Percentiles rank a stretch among this genome's conserved stretches.
Conservation (phyloP, 495 filamentous ascomycete species). For the Tuber indicum region DNA sequence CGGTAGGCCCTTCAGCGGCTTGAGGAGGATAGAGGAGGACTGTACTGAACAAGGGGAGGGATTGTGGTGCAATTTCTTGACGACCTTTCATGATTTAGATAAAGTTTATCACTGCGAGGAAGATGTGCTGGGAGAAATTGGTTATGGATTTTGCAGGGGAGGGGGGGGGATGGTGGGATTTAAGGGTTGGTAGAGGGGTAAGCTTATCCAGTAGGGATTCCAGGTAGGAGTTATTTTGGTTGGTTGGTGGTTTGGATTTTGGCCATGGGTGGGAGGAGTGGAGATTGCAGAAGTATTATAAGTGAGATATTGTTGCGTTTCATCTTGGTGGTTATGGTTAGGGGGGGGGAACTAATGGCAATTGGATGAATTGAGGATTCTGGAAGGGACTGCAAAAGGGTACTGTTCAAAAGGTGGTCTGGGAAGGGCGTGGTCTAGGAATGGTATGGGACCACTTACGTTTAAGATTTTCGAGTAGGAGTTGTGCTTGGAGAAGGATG, state of each 20-base stretch:
- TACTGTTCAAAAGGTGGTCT: too few species aligned
- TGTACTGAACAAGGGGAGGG: slow-evolving; percentile 79
- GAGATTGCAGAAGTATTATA: slow-evolving; percentile 51
- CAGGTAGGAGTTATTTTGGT: background rate
- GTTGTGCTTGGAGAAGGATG: too few species aligned
- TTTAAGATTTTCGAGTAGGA: too few species aligned
- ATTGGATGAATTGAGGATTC: too few species aligned
- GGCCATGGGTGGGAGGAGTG: slow-evolving; percentile 47
- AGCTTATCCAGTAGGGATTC: slow-evolving; percentile 55
- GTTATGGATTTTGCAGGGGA: slow-evolving; percentile 61
- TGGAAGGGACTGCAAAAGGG: too few species aligned
- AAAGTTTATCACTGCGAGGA: slow-evolving; percentile 88
- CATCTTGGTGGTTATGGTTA: too few species aligned
- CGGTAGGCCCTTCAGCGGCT: slow-evolving; percentile 83
- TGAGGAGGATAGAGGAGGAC: slow-evolving; percentile 69
- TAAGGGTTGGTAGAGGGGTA: slow-evolving; percentile 71
- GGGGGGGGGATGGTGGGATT: slow-evolving; percentile 32
- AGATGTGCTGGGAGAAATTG: slow-evolving; percentile 83
- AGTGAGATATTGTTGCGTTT: too few species aligned
- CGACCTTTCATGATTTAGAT: slow-evolving; percentile 93
- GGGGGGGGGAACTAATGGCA: too few species aligned
- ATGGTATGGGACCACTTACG: too few species aligned
- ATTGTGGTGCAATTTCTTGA: slow-evolving; percentile 89
- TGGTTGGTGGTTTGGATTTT: slow-evolving; percentile 22
- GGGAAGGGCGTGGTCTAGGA: too few species aligned